Percentiles rank a stretch among this genome's conserved stretches.
Conservation (phyloP, 768 basidiomycete species). For the Phanerochaete carnosa region DNA sequence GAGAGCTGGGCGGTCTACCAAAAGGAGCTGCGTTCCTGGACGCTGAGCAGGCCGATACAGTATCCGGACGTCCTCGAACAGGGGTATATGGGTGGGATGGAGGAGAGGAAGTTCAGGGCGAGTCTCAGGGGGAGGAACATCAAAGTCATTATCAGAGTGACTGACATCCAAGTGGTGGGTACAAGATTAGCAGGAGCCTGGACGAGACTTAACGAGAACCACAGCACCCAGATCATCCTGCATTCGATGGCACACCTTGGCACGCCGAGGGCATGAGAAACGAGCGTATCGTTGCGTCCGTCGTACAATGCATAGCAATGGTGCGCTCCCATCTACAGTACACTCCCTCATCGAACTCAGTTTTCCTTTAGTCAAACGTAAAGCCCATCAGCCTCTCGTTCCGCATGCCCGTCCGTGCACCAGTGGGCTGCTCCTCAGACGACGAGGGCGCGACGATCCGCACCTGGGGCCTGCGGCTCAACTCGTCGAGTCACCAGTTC, state of each 20-base stretch:
- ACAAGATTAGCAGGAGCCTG: background rate
- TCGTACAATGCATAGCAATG: conserved; percentile 36
- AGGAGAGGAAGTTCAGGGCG: conserved; percentile 36
- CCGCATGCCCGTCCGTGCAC: conserved; percentile 50
- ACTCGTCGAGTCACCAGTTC: conserved; percentile 47
- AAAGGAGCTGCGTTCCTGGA: conserved; percentile 40
- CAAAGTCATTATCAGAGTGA: conserved; percentile 41
- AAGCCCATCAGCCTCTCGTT: conserved; percentile 35
- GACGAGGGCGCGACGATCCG: conserved; percentile 44
- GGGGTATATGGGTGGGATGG: conserved; percentile 46
- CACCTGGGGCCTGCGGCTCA: conserved; percentile 48
- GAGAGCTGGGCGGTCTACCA: conserved; percentile 44
- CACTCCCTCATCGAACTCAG: background rate
- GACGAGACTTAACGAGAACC: background rate
- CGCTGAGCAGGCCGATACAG: conserved; percentile 38
- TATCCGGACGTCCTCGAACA: conserved; percentile 41
- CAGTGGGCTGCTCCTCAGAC: conserved; percentile 39
- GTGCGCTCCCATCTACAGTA: conserved; percentile 27
- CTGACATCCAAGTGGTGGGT: conserved; percentile 41
- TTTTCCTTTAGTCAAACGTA: conserved; percentile 30
- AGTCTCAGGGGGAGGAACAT: conserved; percentile 35
- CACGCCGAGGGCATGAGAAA: conserved; percentile 52
- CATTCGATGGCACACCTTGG: conserved; percentile 29
- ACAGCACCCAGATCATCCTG: background rate
- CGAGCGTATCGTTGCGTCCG: conserved; percentile 48